A percentile compares a stretch with the other conserved stretches of the same genome.
Conservation (phyloP, 129 eudicot species). For the Artemisia annua region DNA sequence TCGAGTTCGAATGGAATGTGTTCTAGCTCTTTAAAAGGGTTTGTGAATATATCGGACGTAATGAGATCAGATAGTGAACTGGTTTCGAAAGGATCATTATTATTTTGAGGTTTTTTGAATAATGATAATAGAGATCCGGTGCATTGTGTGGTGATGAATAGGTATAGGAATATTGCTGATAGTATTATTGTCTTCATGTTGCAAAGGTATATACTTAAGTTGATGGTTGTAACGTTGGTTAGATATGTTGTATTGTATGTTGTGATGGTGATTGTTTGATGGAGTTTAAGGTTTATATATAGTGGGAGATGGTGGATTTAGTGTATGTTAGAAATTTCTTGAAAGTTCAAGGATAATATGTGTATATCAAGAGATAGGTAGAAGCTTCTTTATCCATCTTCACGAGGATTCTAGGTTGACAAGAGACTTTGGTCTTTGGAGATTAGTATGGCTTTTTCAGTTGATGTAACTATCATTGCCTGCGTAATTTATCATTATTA, state of each 20-base stretch:
- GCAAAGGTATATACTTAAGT: neutral
- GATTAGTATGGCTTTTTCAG: too few species aligned
- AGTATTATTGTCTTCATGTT: conserved; percentile 10
- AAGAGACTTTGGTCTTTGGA: conserved; percentile 12
- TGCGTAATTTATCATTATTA: too few species aligned
- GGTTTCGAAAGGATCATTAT: conserved; percentile 10
- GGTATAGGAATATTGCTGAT: neutral
- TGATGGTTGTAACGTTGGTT: neutral
- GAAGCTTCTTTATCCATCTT: conserved; percentile 26
- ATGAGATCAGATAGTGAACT: conserved; percentile 21
- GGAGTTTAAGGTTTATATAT: conserved; percentile 13
- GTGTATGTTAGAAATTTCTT: conserved; percentile 7
- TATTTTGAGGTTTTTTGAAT: conserved; percentile 14
- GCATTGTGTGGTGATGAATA: conserved; percentile 17
- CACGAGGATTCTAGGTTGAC: conserved; percentile 18
- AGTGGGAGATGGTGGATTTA: neutral
- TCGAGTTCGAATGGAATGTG: conserved; percentile 51
- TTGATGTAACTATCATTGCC: too few species aligned
- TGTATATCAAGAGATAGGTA: conserved; percentile 13
- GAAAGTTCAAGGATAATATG: conserved; percentile 14
- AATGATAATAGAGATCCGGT: conserved; percentile 23
- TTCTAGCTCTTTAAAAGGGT: conserved; percentile 40
- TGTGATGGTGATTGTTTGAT: neutral
- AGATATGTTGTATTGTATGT: neutral
- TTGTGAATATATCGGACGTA: conserved; percentile 18